Conservation (phyloP, 2,329 filamentous ascomycete genomes). For the Cercospora berteroae region DNA sequence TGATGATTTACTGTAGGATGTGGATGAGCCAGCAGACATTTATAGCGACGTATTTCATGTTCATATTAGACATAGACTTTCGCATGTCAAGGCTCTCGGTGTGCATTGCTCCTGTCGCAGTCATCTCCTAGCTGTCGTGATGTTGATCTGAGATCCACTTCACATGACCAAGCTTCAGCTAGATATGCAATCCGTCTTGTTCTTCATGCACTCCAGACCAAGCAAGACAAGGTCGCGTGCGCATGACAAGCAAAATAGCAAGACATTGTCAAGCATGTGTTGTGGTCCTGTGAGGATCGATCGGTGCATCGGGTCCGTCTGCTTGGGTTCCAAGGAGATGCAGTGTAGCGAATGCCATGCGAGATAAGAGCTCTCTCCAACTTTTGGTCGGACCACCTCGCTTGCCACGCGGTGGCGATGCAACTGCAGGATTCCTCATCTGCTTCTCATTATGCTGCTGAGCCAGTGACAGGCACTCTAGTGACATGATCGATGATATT, state of each 20-base stretch:
- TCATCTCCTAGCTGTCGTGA: not conserved
- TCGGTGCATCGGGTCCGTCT: not conserved
- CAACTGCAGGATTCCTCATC: not conserved
- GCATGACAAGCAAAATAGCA: not conserved
- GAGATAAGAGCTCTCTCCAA: not conserved
- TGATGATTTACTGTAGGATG: not conserved
- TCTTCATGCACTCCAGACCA: not conserved
- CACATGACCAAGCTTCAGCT: not conserved
- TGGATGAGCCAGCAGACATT: not conserved
- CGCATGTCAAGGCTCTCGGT: not conserved
- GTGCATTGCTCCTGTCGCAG: not conserved
- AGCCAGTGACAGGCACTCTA: not conserved
- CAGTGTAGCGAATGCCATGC: not conserved
- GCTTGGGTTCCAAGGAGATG: not conserved
- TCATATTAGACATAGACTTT: not conserved
- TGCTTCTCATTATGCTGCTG: not conserved
- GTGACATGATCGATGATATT: not conserved
- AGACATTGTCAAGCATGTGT: not conserved
- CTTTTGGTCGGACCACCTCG: not conserved
- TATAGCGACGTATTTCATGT: not conserved
- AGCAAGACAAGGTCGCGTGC: not conserved
- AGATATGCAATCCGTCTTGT: not conserved
- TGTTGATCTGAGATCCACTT: not conserved
- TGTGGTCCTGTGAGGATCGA: not conserved
- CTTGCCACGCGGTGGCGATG: not conserved